Base-by-base conservation (phyloP, 2,329 filamentous ascomycete genomes). In the Diplodia scrobiculata region DNA sequence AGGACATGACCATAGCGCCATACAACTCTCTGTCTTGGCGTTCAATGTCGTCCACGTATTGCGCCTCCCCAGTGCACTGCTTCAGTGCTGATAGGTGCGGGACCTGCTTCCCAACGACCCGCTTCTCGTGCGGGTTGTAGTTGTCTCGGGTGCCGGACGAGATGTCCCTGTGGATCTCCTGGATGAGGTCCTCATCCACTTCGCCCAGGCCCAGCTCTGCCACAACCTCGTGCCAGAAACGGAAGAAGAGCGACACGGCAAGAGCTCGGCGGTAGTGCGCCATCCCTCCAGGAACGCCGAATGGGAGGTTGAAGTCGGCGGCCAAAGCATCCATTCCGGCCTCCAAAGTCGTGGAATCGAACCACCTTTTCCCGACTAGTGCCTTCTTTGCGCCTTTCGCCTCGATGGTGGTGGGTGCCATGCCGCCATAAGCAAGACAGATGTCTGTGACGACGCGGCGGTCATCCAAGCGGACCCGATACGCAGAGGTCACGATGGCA, bases 21-120 rank as follows among this genome's bases (percentile, higher is more conserved):
- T 92, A 92, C 0, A 98, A 83, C 76, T 97, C 93, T 67, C 95
- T 95, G 75, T 89, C 90, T 69, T 92, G 81, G 0, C 87, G 83
- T 2, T 93, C 92, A 29, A 97, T 95, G 70, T 98, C 94, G 72
- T 98, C 94, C 0, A 93, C 96, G 71, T 98, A 98, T 71, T 96
- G 91, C 1, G 94, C 94, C 78, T 96, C 91, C 63, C 94, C 94
- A 0, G 92, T 96, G 6, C 89, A 91, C 78, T 98, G 94, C 79
- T 97, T 96, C 73, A 98, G 76, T 0, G 94, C 93, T 0, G 94
- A 92, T 14, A 97, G 84, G 73, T 98, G 94, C 21, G 90, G 89
- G 48, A 89, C 89, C 21, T 91, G 86, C 75, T 94, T 94, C 59
- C 95, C 94, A 0, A 97, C 84, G 19, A 96, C 84, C 60, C 89